Evolutionary conservation across 2,329 filamentous ascomycete species (phyloP).

Genomic region (Pleoardoris graminearum): DNA sequence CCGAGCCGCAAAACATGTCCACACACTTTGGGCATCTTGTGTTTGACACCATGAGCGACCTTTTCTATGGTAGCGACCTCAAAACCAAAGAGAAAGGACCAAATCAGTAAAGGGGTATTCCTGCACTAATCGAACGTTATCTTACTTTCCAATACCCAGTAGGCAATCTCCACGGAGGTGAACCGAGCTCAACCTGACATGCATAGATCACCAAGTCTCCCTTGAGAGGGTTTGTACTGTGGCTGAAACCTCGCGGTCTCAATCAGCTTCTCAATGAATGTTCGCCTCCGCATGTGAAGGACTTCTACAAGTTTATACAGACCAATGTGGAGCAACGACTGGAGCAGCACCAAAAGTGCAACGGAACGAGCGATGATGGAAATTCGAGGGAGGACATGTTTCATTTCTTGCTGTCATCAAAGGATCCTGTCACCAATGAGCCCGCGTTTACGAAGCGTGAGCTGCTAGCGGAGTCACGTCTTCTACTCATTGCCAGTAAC

Average conservation of each 20-base stretch:
- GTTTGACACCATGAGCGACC: too few relatives aligned
- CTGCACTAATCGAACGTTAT: too few relatives aligned
- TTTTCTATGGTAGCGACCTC: too few relatives aligned
- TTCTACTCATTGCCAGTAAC: slow-evolving; percentile 50
- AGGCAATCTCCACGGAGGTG: too few relatives aligned
- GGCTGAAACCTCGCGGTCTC: slow-evolving; percentile 13
- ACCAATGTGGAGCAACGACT: neutral
- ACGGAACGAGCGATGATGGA: too few relatives aligned
- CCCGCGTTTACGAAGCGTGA: slow-evolving; percentile 22
- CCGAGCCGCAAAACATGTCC: too few relatives aligned
- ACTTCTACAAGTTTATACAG: neutral
- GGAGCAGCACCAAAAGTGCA: neutral
- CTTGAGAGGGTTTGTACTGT: slow-evolving; percentile 9
- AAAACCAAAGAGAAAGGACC: too few relatives aligned
- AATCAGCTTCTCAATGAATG: slow-evolving; percentile 9
- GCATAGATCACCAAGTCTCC: slow-evolving; percentile 16
- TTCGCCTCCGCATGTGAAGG: slow-evolving; percentile 6
- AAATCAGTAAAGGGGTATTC: too few relatives aligned
- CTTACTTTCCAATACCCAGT: too few relatives aligned
- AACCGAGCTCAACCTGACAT: too few relatives aligned
- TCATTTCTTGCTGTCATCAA: neutral
- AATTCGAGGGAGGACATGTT: neutral
- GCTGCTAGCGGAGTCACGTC: slow-evolving; percentile 48
- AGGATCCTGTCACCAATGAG: neutral
- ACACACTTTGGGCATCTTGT: too few relatives aligned